A percentile compares a stretch with the other conserved stretches of the same genome.
phyloP scores from a whole-genome alignment of 192 early-diverging fungal genomes.

The Podila horticola region DNA sequence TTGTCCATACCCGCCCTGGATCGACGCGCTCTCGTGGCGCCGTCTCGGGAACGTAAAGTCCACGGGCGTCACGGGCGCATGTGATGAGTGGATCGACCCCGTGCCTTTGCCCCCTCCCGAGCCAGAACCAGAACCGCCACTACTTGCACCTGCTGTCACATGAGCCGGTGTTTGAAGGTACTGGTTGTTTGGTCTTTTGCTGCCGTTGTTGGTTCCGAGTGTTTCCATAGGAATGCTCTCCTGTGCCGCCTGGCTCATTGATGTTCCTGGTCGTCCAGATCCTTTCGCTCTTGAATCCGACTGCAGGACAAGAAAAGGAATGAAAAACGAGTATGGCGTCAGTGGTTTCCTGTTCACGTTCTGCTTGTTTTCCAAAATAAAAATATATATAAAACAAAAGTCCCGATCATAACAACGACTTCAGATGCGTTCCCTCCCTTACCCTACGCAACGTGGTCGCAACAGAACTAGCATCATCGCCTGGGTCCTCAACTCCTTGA shows the following conservation, averaged over 20 bases:
- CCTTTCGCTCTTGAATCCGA: conserved; percentile 28
- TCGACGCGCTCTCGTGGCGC: conserved; percentile 45
- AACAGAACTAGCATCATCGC: conserved; percentile 13
- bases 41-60: conserved; percentile 52
- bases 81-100: conserved; percentile 1
- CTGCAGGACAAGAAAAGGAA: background rate
- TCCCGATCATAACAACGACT: too few species aligned
- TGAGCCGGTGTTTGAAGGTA: conserved; percentile 8
- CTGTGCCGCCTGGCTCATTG: background rate
- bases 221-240: background rate
- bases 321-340: background rate
- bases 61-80: conserved; percentile 38
- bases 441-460: conserved; percentile 12
- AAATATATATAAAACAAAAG: too few species aligned
- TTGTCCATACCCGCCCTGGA: conserved; percentile 10
- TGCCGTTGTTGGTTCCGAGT: conserved; percentile 1
- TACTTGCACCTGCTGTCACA: background rate
- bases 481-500: background rate
- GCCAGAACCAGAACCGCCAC: background rate
- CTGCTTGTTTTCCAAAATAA: too few species aligned
- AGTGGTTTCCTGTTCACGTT: too few species aligned
- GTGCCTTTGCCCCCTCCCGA: background rate
- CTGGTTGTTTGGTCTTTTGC: conserved; percentile 6
- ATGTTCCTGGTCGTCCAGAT: background rate
- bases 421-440: background rate